A percentile compares a stretch with the other conserved stretches of the same genome.
phyloP scores from a whole-genome alignment of 2,329 filamentous ascomycete species.

The Pseudocercospora fuligena region DNA sequence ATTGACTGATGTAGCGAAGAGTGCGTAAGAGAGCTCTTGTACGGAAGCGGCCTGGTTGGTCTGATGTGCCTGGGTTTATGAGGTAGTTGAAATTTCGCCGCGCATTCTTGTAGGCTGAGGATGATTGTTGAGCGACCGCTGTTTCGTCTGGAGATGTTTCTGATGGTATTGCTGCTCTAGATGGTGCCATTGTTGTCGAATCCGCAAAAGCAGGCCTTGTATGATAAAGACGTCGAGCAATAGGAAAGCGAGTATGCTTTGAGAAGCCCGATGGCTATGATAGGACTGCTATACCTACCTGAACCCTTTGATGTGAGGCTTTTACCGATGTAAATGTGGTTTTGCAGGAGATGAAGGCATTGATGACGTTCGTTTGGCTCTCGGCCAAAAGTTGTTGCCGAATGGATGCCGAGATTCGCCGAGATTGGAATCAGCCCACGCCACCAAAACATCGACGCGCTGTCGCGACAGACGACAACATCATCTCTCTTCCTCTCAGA shows the following conservation, averaged over 20 bases:
- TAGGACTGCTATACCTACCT: background rate
- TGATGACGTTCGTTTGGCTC: too few species aligned
- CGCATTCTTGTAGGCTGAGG: conserved; percentile 2
- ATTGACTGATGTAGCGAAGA: conserved; percentile 45
- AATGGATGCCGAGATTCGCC: background rate
- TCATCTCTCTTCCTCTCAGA: too few species aligned
- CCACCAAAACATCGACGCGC: too few species aligned
- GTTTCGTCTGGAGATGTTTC: conserved; percentile 3
- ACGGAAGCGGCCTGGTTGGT: conserved; percentile 41
- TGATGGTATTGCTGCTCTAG: conserved; percentile 1
- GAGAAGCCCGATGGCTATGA: background rate
- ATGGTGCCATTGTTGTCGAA: conserved; percentile 7
- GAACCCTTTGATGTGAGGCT: background rate
- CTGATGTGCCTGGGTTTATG: conserved; percentile 16
- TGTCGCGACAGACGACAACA: too few species aligned
- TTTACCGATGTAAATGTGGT: background rate
- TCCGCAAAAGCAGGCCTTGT: background rate
- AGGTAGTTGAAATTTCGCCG: conserved; percentile 21
- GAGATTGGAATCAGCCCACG: too few species aligned
- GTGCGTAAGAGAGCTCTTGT: conserved; percentile 47
- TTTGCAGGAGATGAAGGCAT: background rate
- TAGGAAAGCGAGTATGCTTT: background rate
- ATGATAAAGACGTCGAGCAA: background rate
- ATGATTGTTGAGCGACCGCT: conserved; percentile 13
- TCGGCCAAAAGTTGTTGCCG: background rate